Evolutionary conservation across 2,329 filamentous ascomycete species (phyloP).

Genomic region (Fusarium cicatricum): DNA sequence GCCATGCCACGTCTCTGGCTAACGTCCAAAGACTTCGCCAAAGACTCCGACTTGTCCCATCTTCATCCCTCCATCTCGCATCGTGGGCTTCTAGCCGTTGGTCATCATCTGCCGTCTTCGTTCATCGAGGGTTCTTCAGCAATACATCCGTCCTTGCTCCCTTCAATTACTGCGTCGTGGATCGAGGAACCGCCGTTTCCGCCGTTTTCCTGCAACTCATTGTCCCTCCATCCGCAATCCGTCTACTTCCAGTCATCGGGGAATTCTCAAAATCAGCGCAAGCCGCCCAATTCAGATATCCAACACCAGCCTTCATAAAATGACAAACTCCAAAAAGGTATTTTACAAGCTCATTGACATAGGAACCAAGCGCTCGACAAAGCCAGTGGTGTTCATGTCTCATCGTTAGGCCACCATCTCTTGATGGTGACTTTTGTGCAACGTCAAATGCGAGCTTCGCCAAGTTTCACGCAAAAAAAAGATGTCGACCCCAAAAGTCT

Average conservation of each 20-base stretch:
- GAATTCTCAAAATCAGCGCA: constrained; percentile 33
- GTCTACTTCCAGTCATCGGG: constrained; percentile 33
- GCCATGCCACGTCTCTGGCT: constrained; percentile 12
- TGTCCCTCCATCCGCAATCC: constrained; percentile 9
- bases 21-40: constrained; percentile 11
- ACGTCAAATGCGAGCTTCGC: constrained; percentile 33
- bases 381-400: constrained; percentile 35
- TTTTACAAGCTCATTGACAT: constrained; percentile 42
- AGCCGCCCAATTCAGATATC: constrained; percentile 36
- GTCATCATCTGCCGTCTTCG: constrained; percentile 16
- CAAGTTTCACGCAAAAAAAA: not conserved
- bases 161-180: constrained; percentile 16
- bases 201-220: constrained; percentile 1
- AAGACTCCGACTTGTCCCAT: constrained; percentile 16
- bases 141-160: constrained; percentile 8
- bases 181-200: constrained; percentile 1
- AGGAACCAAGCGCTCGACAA: constrained; percentile 33
- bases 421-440: constrained; percentile 31
- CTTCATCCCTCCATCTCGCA: constrained; percentile 10
- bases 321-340: constrained; percentile 34
- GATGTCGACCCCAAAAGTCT: constrained; percentile 21
- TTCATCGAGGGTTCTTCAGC: constrained; percentile 22
- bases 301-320: constrained; percentile 40
- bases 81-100: constrained; percentile 30
- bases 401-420: constrained; percentile 30